Percentiles rank a stretch among this genome's conserved stretches.
phyloP scores from a whole-genome alignment of 257 asterid genomes.

The Solanum verrucosum region DNA sequence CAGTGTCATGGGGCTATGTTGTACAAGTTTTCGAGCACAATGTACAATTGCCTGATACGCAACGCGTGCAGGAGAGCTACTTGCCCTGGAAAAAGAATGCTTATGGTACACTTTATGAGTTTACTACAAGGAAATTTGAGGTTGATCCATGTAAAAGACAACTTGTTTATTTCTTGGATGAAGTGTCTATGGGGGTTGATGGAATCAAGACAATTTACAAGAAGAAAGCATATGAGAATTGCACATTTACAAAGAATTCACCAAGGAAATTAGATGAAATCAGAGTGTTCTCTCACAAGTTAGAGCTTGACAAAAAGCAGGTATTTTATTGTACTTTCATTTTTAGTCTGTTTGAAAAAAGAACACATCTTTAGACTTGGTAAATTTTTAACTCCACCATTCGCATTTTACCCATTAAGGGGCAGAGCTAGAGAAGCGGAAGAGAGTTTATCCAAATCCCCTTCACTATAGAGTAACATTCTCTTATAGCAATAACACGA shows the following conservation, averaged over 20 bases:
- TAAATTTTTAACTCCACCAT: not conserved
- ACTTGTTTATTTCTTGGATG: conserved; percentile 33
- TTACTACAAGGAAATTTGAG: conserved; percentile 43
- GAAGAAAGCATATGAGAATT: conserved; percentile 14
- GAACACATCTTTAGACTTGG: not conserved
- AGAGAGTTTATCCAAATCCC: not conserved
- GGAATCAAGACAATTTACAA: conserved; percentile 36
- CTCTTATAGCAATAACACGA: not conserved
- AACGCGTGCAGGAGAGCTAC: conserved; percentile 47
- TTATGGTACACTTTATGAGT: conserved; percentile 40
- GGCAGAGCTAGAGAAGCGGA: too few species aligned
- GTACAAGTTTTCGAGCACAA: conserved; percentile 56
- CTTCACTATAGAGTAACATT: not conserved
- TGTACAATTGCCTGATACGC: conserved; percentile 41
- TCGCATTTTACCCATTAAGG: not conserved
- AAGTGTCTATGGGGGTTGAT: conserved; percentile 17
- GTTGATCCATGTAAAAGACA: conserved; percentile 51
- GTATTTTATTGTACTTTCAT: not conserved
- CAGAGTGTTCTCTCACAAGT: conserved; percentile 22
- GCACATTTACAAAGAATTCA: conserved; percentile 20
- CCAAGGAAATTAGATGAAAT: conserved; percentile 30
- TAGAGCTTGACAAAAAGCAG: conserved; percentile 30
- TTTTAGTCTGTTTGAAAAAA: not conserved
- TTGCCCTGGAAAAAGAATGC: conserved; percentile 68
- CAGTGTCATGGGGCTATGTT: conserved; percentile 71